Conservation (phyloP, 129 eudicot genomes). For the Flaveria bidentis region DNA sequence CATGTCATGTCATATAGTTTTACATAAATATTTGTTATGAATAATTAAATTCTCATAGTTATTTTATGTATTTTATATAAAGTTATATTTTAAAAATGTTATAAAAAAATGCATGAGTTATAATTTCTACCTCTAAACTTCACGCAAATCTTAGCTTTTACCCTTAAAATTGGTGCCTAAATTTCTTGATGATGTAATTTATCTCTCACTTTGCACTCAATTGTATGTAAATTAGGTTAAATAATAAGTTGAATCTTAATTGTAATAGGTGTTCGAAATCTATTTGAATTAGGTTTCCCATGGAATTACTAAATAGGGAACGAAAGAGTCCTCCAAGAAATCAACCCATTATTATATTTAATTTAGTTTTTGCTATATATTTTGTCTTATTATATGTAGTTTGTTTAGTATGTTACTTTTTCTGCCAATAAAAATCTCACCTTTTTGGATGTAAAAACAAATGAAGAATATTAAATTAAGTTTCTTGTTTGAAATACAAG, state of each 20-base stretch:
- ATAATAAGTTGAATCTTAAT: slow-evolving; percentile 12
- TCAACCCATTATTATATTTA: slow-evolving; percentile 20
- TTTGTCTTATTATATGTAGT: slow-evolving; percentile 30
- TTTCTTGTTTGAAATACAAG: not conserved
- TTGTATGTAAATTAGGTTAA: slow-evolving; percentile 16
- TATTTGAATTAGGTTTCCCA: slow-evolving; percentile 25
- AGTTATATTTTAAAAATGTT: too few species aligned
- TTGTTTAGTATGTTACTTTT: slow-evolving; percentile 31
- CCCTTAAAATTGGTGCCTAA: not conserved
- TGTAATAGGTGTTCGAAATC: slow-evolving; percentile 15
- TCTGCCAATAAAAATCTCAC: slow-evolving; percentile 4
- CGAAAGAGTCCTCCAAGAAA: slow-evolving; percentile 40
- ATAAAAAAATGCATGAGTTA: not conserved
- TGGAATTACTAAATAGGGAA: slow-evolving; percentile 32
- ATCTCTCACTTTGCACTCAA: slow-evolving; percentile 22
- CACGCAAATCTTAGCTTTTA: slow-evolving; percentile 21
- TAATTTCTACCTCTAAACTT: not conserved
- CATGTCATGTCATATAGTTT: not conserved
- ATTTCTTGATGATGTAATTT: slow-evolving; percentile 17
- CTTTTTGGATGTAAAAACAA: slow-evolving; percentile 1
- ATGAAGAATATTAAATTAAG: not conserved
- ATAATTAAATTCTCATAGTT: too few species aligned
- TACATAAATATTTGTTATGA: not conserved
- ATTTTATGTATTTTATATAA: too few species aligned
- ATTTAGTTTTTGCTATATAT: slow-evolving; percentile 5